Evolutionary conservation across 306 rosid species (phyloP).

Genomic region (Biancaea sappan): DNA sequence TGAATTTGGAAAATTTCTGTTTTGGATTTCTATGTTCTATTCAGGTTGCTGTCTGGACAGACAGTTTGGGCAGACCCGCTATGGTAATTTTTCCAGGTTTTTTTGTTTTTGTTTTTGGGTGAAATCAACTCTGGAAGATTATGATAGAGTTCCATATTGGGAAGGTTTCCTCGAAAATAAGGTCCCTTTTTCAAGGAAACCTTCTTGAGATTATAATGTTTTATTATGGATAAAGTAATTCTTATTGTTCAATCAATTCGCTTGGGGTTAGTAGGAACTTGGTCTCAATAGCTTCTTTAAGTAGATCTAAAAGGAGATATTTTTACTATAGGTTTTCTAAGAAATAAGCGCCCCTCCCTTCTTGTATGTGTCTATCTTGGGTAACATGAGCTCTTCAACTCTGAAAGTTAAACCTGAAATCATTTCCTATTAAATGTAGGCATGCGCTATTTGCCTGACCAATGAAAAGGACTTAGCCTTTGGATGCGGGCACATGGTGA

Average conservation of each 20-base stretch:
- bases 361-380: background rate
- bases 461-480: conserved; percentile 31
- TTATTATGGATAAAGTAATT: background rate
- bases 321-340: background rate
- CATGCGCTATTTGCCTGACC: conserved; percentile 17
- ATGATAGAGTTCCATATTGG: no score
- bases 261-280: no score
- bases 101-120: no score
- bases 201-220: background rate
- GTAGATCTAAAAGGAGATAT: conserved; percentile 13
- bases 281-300: background rate
- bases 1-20: background rate
- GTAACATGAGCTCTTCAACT: background rate
- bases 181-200: no score
- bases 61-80: conserved; percentile 27
- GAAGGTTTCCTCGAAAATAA: no score
- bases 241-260: no score
- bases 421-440: conserved; percentile 32
- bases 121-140: background rate
- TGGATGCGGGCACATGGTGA: conserved; percentile 44
- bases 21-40: conserved; percentile 9
- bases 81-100: conserved; percentile 17
- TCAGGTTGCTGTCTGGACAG: conserved; percentile 17
- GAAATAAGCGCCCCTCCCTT: background rate
- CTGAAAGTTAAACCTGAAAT: background rate